Base-by-base conservation (phyloP, 768 basidiomycete genomes). In the Leucosporidium yakuticum region DNA sequence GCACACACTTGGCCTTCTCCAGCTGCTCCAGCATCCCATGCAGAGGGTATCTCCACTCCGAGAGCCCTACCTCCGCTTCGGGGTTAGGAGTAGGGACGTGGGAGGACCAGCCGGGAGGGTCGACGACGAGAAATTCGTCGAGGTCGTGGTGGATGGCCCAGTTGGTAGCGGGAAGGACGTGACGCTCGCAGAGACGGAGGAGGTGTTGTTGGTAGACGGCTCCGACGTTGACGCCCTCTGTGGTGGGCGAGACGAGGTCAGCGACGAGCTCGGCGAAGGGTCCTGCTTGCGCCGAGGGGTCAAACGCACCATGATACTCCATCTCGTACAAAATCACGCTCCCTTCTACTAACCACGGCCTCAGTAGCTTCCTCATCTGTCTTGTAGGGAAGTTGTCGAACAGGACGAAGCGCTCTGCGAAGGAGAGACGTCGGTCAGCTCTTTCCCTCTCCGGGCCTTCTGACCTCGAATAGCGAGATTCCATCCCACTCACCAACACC, bases 61-160 rank as follows among this genome's bases (percentile, higher is more conserved):
- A 44, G 39, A 44, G 27, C 61, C 65, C 2, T 0, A 29, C 32
- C 23, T 36, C 53, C 59, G 32, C 31, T 21, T 21, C 51, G 59
- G 44, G 29, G 53, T 57, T 11, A 4, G 27, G 60, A 20, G 64
- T 20, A 1, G 69, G 69, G n/a, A 64, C 5, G 5, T 62, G 31
- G 0, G 69, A 50, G 15, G 62, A 39, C 69, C 69, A 70, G 12
- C 69, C 69, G 0, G 69, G 65, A 4, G 69, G 62, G 54, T 66
- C 65, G 69, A 66, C 69, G 53, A 70, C 55, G 44, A 70, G 62
- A 59, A 70, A 70, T 39, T 70, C 69, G 69, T 70, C 69, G 31
- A 70, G 62, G 69, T 70, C 69, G 69, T 70, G 69, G 54, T 70
- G 69, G 29, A 53, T 63, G 7, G 54, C 69, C 69, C 69, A 70